These are phyloP conservation scores for Eugenia klotzschiana DNA, from an alignment of 441 rosid genomes.

Conservation along the genomic window DNA sequence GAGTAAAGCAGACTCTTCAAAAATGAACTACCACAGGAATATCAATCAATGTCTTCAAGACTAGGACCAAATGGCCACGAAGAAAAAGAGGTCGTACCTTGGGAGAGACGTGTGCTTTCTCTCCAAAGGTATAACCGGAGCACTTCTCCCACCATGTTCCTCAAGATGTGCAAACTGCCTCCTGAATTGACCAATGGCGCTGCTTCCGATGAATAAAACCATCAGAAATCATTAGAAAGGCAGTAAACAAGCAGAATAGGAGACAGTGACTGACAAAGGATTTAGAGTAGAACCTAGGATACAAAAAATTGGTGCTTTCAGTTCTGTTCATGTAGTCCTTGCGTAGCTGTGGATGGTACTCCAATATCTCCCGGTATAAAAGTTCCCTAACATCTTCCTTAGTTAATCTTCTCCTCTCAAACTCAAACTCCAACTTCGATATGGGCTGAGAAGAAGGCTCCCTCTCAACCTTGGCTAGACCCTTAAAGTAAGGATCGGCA, in stretches of 20 bases:
- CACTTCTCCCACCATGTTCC: constrained; percentile 8
- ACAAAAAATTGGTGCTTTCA: constrained; percentile 5
- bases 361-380: constrained; percentile 8
- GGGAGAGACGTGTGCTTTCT: constrained; percentile 13
- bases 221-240: not conserved
- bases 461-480: constrained; percentile 9
- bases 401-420: constrained; percentile 10
- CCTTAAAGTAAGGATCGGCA: constrained; percentile 13
- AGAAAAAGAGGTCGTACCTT: not conserved
- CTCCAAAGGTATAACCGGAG: constrained; percentile 6
- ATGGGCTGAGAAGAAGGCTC: constrained; percentile 8
- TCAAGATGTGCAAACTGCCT: constrained; percentile 12
- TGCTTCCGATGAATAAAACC: not conserved
- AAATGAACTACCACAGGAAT: not conserved
- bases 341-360: constrained; percentile 10
- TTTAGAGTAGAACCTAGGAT: constrained; percentile 6
- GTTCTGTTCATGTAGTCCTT: constrained; percentile 8
- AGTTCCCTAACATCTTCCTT: constrained; percentile 12
- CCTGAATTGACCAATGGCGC: constrained; percentile 7
- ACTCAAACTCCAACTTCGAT: constrained; percentile 10
- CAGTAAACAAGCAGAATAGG: not conserved
- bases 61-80: not conserved
- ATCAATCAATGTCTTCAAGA: not conserved
- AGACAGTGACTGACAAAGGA: not conserved
- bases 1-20: not conserved